Evolutionary conservation across 1,284 basidiomycete species (phyloP).

Genomic region (Cutaneotrichosporon daszewskae): DNA sequence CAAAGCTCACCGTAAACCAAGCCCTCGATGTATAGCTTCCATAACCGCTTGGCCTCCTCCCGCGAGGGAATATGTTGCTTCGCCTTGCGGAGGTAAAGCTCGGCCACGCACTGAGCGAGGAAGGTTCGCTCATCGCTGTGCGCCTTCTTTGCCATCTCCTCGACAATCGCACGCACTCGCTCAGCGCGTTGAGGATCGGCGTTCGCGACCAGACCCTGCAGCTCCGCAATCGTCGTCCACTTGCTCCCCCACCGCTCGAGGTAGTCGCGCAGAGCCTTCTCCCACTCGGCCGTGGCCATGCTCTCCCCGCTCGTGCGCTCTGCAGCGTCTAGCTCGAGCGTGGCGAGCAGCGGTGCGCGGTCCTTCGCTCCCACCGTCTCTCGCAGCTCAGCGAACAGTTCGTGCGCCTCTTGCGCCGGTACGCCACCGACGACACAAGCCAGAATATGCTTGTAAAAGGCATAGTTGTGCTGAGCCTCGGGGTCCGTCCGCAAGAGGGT

Average conservation of each 20-base stretch:
- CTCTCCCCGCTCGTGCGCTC: slow-evolving; percentile 3
- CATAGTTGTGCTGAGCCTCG: slow-evolving; percentile 37
- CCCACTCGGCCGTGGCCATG: slow-evolving; percentile 16
- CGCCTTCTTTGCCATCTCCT: slow-evolving; percentile 1
- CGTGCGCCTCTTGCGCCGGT: neutral
- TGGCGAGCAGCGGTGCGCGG: slow-evolving; percentile 29
- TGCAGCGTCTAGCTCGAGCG: slow-evolving; percentile 23
- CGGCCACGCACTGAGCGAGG: slow-evolving; percentile 21
- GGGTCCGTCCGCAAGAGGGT: slow-evolving; percentile 16
- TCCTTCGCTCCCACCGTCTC: slow-evolving; percentile 25
- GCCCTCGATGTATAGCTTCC: slow-evolving; percentile 30
- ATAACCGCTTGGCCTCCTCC: slow-evolving; percentile 18
- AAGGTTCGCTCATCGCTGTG: slow-evolving; percentile 26
- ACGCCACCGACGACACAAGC: neutral
- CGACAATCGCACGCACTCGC: slow-evolving; percentile 9
- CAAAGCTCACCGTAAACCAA: slow-evolving; percentile 33
- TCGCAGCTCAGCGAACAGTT: slow-evolving; percentile 18
- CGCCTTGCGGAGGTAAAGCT: slow-evolving; percentile 20
- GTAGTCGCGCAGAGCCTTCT: slow-evolving; percentile 22
- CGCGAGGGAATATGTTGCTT: slow-evolving; percentile 1
- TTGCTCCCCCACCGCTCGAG: slow-evolving; percentile 35
- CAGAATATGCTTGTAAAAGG: slow-evolving; percentile 32
- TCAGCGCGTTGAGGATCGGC: slow-evolving; percentile 1
- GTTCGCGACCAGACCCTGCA: slow-evolving; percentile 14
- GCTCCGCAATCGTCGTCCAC: slow-evolving; percentile 27